A percentile compares a stretch with the other conserved stretches of the same genome.
phyloP scores from a whole-genome alignment of 257 asterid genomes.

The Fraxinus excelsior region DNA sequence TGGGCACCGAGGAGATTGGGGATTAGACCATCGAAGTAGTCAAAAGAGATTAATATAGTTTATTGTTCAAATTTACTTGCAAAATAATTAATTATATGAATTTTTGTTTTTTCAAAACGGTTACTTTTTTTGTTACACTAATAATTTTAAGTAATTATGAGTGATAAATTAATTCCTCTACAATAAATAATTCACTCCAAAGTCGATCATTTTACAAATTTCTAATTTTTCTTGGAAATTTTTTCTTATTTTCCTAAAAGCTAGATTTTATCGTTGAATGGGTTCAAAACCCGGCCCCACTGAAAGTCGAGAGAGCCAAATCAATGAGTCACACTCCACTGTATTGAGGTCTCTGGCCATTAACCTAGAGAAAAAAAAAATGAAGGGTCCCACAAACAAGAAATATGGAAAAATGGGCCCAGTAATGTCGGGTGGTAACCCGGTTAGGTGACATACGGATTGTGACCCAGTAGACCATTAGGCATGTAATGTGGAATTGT shows the following conservation, averaged over 20 bases:
- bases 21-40: too few relatives aligned
- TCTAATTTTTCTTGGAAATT: background rate
- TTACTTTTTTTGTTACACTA: background rate
- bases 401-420: background rate
- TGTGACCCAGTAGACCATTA: background rate
- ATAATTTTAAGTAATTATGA: background rate
- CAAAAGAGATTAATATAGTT: too few relatives aligned
- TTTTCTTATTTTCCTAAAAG: background rate
- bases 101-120: too few relatives aligned
- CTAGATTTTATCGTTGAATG: background rate
- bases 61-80: too few relatives aligned
- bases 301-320: background rate
- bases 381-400: background rate
- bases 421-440: slow-evolving; percentile 2
- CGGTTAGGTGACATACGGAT: background rate
- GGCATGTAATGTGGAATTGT: background rate
- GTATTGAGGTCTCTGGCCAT: background rate
- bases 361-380: background rate
- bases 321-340: background rate
- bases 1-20: too few relatives aligned
- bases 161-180: background rate
- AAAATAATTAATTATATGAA: too few relatives aligned
- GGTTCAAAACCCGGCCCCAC: background rate
- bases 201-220: background rate
- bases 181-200: background rate